phyloP scores from a whole-genome alignment of 1,139 yeast species.

The Pichia sp. region DNA sequence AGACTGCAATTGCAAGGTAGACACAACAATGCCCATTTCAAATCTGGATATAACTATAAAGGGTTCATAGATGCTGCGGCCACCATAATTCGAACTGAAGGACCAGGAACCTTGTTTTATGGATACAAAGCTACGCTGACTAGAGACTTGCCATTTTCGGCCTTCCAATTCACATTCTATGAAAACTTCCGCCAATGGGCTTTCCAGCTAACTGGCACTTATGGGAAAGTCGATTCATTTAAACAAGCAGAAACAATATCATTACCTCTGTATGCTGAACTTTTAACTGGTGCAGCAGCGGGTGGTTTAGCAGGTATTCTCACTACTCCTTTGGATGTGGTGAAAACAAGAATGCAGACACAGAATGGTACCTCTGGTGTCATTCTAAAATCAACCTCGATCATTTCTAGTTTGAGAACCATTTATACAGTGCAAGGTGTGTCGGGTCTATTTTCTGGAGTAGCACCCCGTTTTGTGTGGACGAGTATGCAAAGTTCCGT shows the following conservation, averaged over 20 bases:
- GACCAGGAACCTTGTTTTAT: conserved; percentile 68
- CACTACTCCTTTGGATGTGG: conserved; percentile 66
- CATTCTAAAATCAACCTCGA: conserved; percentile 47
- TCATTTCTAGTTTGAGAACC: conserved; percentile 56
- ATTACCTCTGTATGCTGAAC: conserved; percentile 59
- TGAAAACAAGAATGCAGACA: conserved; percentile 90
- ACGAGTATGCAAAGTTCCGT: conserved; percentile 93
- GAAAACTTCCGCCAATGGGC: conserved; percentile 75
- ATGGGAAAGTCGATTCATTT: conserved; percentile 5
- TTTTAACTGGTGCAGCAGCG: conserved; percentile 89
- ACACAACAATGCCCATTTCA: conserved; percentile 71
- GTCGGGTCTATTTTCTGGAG: conserved; percentile 82
- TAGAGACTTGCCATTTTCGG: conserved; percentile 91
- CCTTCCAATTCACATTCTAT: conserved; percentile 91
- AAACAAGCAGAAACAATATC: conserved; percentile 24
- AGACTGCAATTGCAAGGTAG: conserved; percentile 88
- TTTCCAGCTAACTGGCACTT: conserved; percentile 33
- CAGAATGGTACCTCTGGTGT: conserved; percentile 36
- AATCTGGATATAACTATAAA: conserved; percentile 81
- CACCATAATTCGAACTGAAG: conserved; percentile 66
- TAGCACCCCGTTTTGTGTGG: conserved; percentile 96
- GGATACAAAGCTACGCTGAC: conserved; percentile 92
- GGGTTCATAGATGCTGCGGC: conserved; percentile 64
- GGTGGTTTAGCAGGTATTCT: conserved; percentile 91
- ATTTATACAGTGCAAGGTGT: conserved; percentile 75